Evolutionary conservation across 2,329 filamentous ascomycete species (phyloP), one percentile per base, ranked within the genome.

Genomic region (Cercospora citrullina): DNA sequence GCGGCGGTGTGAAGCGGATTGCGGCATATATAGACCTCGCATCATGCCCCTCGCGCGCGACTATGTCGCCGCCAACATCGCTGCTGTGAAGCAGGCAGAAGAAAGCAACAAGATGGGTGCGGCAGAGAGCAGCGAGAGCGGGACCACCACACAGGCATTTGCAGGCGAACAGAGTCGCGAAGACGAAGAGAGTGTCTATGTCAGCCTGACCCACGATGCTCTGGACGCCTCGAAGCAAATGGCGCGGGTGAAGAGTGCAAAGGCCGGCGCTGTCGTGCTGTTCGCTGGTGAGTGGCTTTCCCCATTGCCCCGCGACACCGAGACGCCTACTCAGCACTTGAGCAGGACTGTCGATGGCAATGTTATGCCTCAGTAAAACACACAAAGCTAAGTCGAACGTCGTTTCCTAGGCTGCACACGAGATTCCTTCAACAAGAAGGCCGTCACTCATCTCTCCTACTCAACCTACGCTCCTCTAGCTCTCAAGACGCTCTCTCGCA

Each of bases 361-460:
- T n/a, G 16, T 4, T 16, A 42, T 9, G 36, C 16, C 16, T 12
- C 36, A 16, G 36, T 48, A 8, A 4, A 48, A 5, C 14, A 48
- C 39, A 63, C 21, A 39, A 39, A 64, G 58, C 63, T 65, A 45
- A 68, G 51, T 36, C 51, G 12, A 23, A n/a, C 31, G n/a, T 65
- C 36, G 18, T 53, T 21, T 10, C 39, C 42, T 66, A 77, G 76
- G 76, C 69, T 74, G 73, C 60, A 96, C 92, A 2, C 85, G 92
- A 66, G 89, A 94, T 80, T 89, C 84, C 74, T 95, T 95, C 79
- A 84, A 82, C 63, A 84, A 86, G 66, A 89, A 90, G 69, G 83
- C 89, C n/a, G 91, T 96, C 68, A 88, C 87, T 36, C 87, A 91
- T 63, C 87, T 96, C 1, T 84, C 89, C 63, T 96, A 96, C 81